Base-by-base conservation (phyloP, 148 eudicot species). In the Rheum nobile region DNA sequence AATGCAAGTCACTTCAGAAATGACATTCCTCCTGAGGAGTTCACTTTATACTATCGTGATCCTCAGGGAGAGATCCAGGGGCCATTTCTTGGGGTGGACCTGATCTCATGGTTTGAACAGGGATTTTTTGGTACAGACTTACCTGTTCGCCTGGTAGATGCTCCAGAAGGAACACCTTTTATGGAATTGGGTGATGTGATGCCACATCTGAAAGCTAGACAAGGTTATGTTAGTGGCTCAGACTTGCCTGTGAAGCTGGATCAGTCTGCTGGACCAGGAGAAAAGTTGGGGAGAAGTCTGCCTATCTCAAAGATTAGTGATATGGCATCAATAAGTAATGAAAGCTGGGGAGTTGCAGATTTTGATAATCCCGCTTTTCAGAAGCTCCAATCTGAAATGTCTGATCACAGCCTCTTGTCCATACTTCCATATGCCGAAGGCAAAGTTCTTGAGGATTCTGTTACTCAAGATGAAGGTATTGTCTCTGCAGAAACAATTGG, bases 41-140 rank as follows among this genome's bases (percentile, higher is more conserved):
- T 95, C 74, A 88, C 89, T 75, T 79, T 95, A 76, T 88, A 63
- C 75, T 95, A 95, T 70, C 79, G 78, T 68, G 98, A 95, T 83
- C 98, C 98, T 71, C 98, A 95, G 84, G 97, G 97, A 71, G 92
- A 89, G 72, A 83, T 90, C 17, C 98, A 95, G 80, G 98, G 98
- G 41, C 98, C 98, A 41, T 94, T 95, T 85, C 97, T 91, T 63
- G 98, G 98, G 26, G 91, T 79, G 72, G 98, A 95, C 80, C 86
- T 95, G 75, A 90, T 95, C 71, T 90, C 96, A 37, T 95, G 98
- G 98, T 95, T 88, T 78, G 96, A 91, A 41, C 98, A 91, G 85
- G 98, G 98, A 28, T 95, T 90, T 87, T 95, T 95, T 72, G 97
- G 93, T 59, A 75, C 82, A 14, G 92, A 95, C 52, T 85, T 95